Conservation (phyloP, 177 flowering plant species). For the Vitis hybrid region DNA sequence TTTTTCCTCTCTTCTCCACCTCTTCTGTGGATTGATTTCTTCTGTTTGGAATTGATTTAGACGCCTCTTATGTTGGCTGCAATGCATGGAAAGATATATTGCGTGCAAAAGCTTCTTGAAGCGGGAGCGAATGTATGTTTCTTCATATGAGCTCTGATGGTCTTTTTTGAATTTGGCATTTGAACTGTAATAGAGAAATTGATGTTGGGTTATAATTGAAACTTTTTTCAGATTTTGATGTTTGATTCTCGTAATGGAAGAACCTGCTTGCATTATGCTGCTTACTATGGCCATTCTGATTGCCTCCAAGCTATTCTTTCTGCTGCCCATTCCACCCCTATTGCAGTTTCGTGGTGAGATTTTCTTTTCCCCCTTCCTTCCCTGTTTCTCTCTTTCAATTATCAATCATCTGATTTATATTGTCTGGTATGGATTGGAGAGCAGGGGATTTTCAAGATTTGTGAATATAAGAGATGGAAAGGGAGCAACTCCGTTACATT, state of each 20-base stretch:
- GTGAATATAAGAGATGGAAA: constrained; percentile 65
- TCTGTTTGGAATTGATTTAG: constrained; percentile 24
- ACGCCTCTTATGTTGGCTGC: constrained; percentile 56
- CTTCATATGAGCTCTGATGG: not conserved
- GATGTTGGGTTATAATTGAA: constrained; percentile 8
- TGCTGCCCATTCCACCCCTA: constrained; percentile 47
- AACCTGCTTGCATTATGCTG: constrained; percentile 70
- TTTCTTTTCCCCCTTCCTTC: not conserved
- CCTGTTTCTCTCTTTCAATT: not conserved
- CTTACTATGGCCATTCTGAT: constrained; percentile 65
- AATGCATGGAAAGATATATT: constrained; percentile 41
- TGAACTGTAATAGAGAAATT: not conserved
- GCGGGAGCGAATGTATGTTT: constrained; percentile 41
- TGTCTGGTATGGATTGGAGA: constrained; percentile 17
- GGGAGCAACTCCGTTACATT: constrained; percentile 74
- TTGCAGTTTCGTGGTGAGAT: constrained; percentile 51
- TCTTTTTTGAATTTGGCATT: not conserved
- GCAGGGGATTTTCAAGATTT: constrained; percentile 77
- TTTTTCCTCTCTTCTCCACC: no score
- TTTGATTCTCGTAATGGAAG: constrained; percentile 60
- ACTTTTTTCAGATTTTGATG: constrained; percentile 44
- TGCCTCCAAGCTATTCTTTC: constrained; percentile 65
- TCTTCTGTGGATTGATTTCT: constrained; percentile 2
- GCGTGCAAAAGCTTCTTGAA: constrained; percentile 41
- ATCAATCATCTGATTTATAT: not conserved